phyloP scores from a whole-genome alignment of 176 grass and related monocot genomes.

The Ananas comosus region DNA sequence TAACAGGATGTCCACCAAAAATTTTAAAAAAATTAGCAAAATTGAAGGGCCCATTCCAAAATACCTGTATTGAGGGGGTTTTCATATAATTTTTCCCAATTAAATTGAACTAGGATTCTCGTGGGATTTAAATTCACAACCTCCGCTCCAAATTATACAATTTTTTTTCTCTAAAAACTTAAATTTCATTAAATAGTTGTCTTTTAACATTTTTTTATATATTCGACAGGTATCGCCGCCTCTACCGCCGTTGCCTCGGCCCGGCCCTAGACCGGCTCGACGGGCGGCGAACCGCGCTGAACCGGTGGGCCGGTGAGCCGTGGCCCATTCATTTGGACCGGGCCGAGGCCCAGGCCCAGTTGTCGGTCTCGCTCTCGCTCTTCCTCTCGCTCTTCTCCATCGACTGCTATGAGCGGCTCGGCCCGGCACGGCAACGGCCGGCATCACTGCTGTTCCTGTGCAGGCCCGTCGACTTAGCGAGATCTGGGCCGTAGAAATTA shows the following conservation, averaged over 20 bases:
- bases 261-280: constrained; percentile 11
- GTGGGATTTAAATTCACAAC: too few species aligned
- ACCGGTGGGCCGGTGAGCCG: neutral
- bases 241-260: constrained; percentile 24
- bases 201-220: too few species aligned
- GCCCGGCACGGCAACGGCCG: neutral
- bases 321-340: neutral
- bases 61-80: too few species aligned
- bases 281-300: neutral
- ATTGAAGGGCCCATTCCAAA: too few species aligned
- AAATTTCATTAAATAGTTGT: too few species aligned
- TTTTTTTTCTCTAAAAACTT: too few species aligned
- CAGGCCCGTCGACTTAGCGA: constrained; percentile 18
- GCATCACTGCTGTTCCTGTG: constrained; percentile 25
- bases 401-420: constrained; percentile 27
- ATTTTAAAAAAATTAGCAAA: too few species aligned
- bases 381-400: constrained; percentile 24
- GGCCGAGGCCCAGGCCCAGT: neutral
- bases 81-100: too few species aligned
- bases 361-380: constrained; percentile 10
- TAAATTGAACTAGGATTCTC: too few species aligned
- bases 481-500: neutral
- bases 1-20: too few species aligned
- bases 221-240: constrained; percentile 11
- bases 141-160: too few species aligned